Conservation (phyloP, 176 grass and related monocot genomes). For the Phoenix roebelenii region DNA sequence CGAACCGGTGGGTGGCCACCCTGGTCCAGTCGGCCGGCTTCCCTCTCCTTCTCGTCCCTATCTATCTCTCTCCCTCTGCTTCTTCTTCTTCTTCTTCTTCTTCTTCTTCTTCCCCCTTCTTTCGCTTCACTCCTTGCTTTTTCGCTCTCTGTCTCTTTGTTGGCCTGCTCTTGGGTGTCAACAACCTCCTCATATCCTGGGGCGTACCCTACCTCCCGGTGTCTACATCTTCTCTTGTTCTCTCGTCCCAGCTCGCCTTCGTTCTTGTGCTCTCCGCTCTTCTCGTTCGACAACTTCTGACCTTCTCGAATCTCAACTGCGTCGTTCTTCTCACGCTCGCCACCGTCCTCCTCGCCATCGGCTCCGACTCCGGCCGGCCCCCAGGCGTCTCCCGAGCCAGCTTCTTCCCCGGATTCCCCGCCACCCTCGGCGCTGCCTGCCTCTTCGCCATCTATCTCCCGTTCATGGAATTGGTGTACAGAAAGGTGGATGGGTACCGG, state of each 20-base stretch:
- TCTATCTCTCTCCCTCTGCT: slow-evolving; percentile 32
- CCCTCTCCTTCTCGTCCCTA: slow-evolving; percentile 56
- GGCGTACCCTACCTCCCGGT: slow-evolving; percentile 81
- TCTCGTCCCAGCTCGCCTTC: slow-evolving; percentile 86
- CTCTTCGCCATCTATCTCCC: slow-evolving; percentile 84
- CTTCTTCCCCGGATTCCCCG: slow-evolving; percentile 55
- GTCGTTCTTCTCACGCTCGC: slow-evolving; percentile 76
- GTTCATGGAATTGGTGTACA: slow-evolving; percentile 71
- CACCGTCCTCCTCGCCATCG: slow-evolving; percentile 61
- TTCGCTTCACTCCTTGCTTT: slow-evolving; percentile 39
- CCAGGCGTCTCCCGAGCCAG: slow-evolving; percentile 30
- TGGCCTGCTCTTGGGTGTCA: slow-evolving; percentile 79
- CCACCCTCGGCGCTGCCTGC: slow-evolving; percentile 68
- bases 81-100: slow-evolving; percentile 1
- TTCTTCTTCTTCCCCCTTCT: slow-evolving; percentile 28
- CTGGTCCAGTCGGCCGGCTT: slow-evolving; percentile 85
- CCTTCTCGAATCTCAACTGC: slow-evolving; percentile 81
- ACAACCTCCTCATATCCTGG: slow-evolving; percentile 83
- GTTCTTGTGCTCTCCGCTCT: slow-evolving; percentile 61
- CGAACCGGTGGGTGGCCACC: slow-evolving; percentile 71
- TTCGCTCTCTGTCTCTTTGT: slow-evolving; percentile 42
- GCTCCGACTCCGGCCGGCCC: slow-evolving; percentile 43
- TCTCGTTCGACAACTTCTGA: slow-evolving; percentile 73
- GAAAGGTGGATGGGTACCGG: slow-evolving; percentile 42
- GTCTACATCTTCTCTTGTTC: slow-evolving; percentile 82